These are phyloP conservation scores for Jatropha multifida DNA, from an alignment of 441 rosid species.

Conservation along the genomic window DNA sequence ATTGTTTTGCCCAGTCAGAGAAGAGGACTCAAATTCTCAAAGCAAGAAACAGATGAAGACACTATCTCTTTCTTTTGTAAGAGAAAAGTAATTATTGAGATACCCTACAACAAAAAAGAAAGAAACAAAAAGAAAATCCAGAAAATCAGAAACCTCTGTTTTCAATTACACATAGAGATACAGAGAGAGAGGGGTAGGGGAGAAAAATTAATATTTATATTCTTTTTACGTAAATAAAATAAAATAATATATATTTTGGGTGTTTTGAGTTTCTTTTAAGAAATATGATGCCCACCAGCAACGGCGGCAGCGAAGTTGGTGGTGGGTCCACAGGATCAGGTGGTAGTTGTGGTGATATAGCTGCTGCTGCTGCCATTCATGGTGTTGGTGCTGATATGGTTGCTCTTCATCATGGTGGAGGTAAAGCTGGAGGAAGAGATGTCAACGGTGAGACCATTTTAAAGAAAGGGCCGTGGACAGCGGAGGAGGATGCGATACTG, in stretches of 20 bases:
- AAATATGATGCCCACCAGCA: slow-evolving; percentile 32
- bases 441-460: slow-evolving; percentile 33
- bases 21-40: neutral
- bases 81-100: neutral
- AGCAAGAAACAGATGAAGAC: neutral
- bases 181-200: neutral
- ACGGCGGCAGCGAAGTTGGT: slow-evolving; percentile 19
- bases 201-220: neutral
- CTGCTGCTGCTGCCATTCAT: neutral
- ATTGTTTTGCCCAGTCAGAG: neutral
- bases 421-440: slow-evolving; percentile 24
- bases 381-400: slow-evolving; percentile 14
- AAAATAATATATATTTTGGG: neutral
- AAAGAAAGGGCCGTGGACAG: slow-evolving; percentile 96
- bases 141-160: neutral
- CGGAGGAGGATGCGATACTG: slow-evolving; percentile 66
- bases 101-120: neutral
- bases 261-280: neutral
- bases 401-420: neutral
- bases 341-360: neutral
- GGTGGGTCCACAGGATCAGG: slow-evolving; percentile 30
- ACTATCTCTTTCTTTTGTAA: neutral
- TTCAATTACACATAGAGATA: neutral
- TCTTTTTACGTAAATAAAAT: neutral
- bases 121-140: neutral